These are phyloP conservation scores for Orbilia quercus DNA, from an alignment of 2,329 filamentous ascomycete genomes.

Conservation along the genomic window DNA sequence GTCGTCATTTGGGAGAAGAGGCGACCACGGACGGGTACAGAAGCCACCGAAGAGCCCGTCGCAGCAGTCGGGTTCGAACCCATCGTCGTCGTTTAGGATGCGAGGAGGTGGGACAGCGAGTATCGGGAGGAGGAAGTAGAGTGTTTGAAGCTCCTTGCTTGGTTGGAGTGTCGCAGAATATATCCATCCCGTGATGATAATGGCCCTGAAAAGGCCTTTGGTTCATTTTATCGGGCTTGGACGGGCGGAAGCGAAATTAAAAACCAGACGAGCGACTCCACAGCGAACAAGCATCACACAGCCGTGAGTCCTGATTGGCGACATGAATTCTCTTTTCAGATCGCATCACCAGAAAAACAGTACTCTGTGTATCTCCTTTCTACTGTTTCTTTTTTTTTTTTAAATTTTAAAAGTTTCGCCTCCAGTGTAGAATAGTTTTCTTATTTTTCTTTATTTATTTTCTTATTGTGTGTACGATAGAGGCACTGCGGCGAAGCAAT, in stretches of 20 bases:
- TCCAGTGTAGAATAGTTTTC: slow-evolving; percentile 1
- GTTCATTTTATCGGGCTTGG: slow-evolving; percentile 52
- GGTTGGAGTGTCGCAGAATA: slow-evolving; percentile 30
- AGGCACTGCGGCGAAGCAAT: slow-evolving; percentile 23
- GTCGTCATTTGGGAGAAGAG: slow-evolving; percentile 55
- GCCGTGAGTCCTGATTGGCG: slow-evolving; percentile 42
- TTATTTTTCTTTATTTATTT: neutral
- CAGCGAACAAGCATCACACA: slow-evolving; percentile 39
- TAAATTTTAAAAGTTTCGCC: slow-evolving; percentile 18
- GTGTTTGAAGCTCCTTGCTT: slow-evolving; percentile 51
- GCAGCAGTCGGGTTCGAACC: slow-evolving; percentile 6
- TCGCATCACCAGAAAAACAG: neutral
- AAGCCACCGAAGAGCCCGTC: slow-evolving; percentile 52
- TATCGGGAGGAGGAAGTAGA: slow-evolving; percentile 56
- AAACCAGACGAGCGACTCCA: slow-evolving; percentile 19
- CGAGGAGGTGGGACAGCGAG: slow-evolving; percentile 55
- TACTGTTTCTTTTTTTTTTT: slow-evolving; percentile 26
- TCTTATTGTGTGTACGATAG: slow-evolving; percentile 40
- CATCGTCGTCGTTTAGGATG: slow-evolving; percentile 42
- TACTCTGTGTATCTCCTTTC: slow-evolving; percentile 28
- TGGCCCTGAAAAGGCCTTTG: slow-evolving; percentile 33
- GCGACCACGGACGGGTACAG: slow-evolving; percentile 50
- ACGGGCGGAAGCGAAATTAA: slow-evolving; percentile 56
- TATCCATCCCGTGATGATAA: slow-evolving; percentile 51
- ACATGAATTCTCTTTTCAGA: neutral